Base-by-base conservation (phyloP, 2,329 filamentous ascomycete species). In the Penicillium expansum region DNA sequence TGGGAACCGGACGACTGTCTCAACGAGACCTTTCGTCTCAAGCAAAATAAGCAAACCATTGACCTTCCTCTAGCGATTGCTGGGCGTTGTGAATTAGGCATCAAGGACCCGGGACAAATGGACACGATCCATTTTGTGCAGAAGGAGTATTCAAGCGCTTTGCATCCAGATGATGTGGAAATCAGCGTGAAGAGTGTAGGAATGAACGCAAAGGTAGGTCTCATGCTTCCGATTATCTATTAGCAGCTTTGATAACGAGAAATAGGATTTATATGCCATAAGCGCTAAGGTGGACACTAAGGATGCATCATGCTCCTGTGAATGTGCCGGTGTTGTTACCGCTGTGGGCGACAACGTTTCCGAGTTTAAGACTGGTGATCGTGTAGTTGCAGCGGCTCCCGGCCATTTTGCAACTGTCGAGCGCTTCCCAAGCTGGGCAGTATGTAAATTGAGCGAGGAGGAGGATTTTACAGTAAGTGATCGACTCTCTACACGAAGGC, bases 351-450 rank as follows among this genome's bases (percentile, higher is more conserved):
- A 9, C 22, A 37, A 22, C 0, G 57, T 63, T 4, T 20, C 16
- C 16, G 10, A 32, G 5, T n/a, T 64, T 1, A 7, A 44, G 8
- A n/a, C 44, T 13, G 63, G 63, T 7, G 63, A 65, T 47, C 57
- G 60, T 11, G 62, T 65, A n/a, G 55, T 59, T 5, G 56, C 35
- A 16, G 52, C 62, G 53, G 63, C 49, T 0, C 60, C 57, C 3
- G 35, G 47, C 16, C 37, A 60, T 27, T 66, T 65, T 22, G 38
- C 38, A 22, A 41, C 38, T 22, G 18, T 41, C 18, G 38, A 41
- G 11, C n/a, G 38, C 10, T 41, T 41, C 18, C 38, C 38, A 14
- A 16, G 22, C 3, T 41, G 38, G 38, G 38, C 38, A 41, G 38
- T 41, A 5, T 41, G 38, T 41, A 41, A 41, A 22, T 6, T 41